Base-by-base conservation (phyloP, 1,139 yeast genomes). In the Zygoascus meyerae region DNA sequence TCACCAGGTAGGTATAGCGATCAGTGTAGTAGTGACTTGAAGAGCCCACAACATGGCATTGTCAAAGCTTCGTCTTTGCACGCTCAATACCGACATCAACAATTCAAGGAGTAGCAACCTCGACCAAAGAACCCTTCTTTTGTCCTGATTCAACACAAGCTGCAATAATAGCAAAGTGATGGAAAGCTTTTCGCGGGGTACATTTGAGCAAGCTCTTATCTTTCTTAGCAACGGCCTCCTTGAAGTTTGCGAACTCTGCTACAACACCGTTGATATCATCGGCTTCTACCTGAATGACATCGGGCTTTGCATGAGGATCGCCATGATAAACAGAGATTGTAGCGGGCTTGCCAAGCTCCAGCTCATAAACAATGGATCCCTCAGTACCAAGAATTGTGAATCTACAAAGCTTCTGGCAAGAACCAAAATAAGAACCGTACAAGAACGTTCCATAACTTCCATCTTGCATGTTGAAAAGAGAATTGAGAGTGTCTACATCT, bases 341-440 rank as follows among this genome's bases (percentile, higher is more conserved):
- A 26, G 74, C 66, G 28, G 81, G 83, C 18, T 82, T 72, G 60
- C 80, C 79, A 2, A 30, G 28, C 5, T 36, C 38, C 10, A 41
- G 16, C 57, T 83, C 84, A 56, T 80, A 79, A 31, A 70, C 68
- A 17, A 85, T 65, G 11, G 94, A 79, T 46, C 97, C 97, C 48
- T 81, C 74, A 40, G 77, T 76, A 55, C 96, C 97, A 59, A 77
- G 79, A 46, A 90, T 81, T 53, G 77, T 77, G 65, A 90, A 79
- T 55, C 66, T 71, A 44, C 81, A 75, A 30, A 77, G 68, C 65
- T 86, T 85, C 44, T 81, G 83, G 49, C 86, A 77, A 45, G 92
- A 86, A 45, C 95, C 96, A 60, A 87, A 84, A n/a, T 90, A 81
- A 34, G 95, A 83, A 40, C 95, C 95, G 62, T 89, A 89, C 26